These are phyloP conservation scores for Macrocybe gigantea DNA, from an alignment of 768 basidiomycete genomes.

Conservation along the genomic window DNA sequence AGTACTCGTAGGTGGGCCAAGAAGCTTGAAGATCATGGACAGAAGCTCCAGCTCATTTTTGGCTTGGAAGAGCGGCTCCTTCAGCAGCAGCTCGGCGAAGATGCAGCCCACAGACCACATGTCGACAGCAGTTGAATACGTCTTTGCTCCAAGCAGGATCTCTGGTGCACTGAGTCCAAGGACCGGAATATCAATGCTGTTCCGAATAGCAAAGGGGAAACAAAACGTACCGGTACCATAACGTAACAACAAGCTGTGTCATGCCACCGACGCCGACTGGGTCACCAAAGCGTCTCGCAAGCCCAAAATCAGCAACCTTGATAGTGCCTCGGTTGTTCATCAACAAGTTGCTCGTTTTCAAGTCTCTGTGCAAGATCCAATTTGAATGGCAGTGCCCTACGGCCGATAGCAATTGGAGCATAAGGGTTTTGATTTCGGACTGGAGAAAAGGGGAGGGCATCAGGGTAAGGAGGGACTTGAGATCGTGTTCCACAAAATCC, in stretches of 20 bases:
- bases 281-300: constrained; percentile 93
- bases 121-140: constrained; percentile 93
- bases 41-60: constrained; percentile 91
- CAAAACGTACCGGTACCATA: constrained; percentile 87
- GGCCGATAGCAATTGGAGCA: constrained; percentile 90
- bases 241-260: constrained; percentile 96
- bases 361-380: constrained; percentile 96
- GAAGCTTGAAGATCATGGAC: constrained; percentile 89
- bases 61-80: constrained; percentile 97
- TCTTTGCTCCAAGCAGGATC: constrained; percentile 87
- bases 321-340: constrained; percentile 99
- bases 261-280: constrained; percentile 94
- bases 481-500: constrained; percentile 99
- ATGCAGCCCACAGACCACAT: constrained; percentile 99
- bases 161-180: constrained; percentile 73
- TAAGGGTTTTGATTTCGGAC: constrained; percentile 96
- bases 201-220: constrained; percentile 2
- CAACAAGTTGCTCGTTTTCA: constrained; percentile 95
- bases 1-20: constrained; percentile 84
- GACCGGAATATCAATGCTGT: constrained; percentile 8
- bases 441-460: constrained; percentile 98
- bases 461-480: constrained; percentile 88
- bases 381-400: constrained; percentile 91
- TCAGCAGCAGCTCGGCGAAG: constrained; percentile 91
- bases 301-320: constrained; percentile 97